Evolutionary conservation across 176 grass and related monocot species (phyloP), one percentile per base, ranked within the genome.

Genomic region (Alloteropsis semialata): DNA sequence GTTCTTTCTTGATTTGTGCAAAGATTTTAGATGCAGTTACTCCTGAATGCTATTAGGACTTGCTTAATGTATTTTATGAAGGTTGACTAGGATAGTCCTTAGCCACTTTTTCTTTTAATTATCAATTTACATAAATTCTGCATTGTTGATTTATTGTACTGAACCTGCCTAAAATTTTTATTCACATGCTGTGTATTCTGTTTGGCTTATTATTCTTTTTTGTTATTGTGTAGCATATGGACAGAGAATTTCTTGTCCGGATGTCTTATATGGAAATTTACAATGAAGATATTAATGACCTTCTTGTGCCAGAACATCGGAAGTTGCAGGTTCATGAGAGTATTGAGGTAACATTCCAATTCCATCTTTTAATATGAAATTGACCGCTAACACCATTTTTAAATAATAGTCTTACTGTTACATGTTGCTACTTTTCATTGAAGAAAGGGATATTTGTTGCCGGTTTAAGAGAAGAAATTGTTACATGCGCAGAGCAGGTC

Each of bases 201-300:
- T 74, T 76, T 66, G 24, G 75, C 60, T 43, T 55, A 38, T 43
- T 55, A 38, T 50, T 22, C 1, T 4, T 56, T 87, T 80, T 54
- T 25, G 29, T 76, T 68, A 53, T 84, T 25, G 6, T 82, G 60
- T 85, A 98, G 96, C 87, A 94, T 82, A 81, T 78, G 80, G 88
- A 93, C 59, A 86, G 96, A 76, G 96, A 98, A 62, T 98, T 98
- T 42, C 88, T 98, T 85, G 77, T 98, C 51, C 91, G 92, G 13
- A 95, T 98, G 96, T 98, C 92, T 56, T 98, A 98, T 59, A 95
- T 98, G 96, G 96, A 98, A 84, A 95, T 98, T 36, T 98, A 95
- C 60, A 98, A 98, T 88, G 95, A 98, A 88, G 92, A 98, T 53
- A 98, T 98, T 67, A 95, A 98, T 84, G 96, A 95, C 44, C 83